Evolutionary conservation across 768 basidiomycete species (phyloP), one percentile per base, ranked within the genome.

Genomic region (Suillus americanus): DNA sequence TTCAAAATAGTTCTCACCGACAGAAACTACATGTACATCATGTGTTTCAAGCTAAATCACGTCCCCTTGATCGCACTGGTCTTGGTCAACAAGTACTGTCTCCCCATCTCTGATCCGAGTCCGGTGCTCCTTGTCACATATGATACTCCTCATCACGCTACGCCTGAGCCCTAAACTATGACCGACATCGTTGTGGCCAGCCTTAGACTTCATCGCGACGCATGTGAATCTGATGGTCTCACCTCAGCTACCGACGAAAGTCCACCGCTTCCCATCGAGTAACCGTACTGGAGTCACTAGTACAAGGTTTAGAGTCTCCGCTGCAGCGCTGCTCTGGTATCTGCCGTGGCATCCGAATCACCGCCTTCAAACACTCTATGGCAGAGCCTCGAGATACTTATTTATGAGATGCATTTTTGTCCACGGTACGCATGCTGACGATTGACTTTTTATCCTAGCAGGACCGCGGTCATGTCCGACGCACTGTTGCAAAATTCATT

Each of bases 401-500:
- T 56, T 13, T 56, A 37, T 23, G 55, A 37, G 55, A 14, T 3
- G 33, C 3, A 23, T 23, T 23, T 33, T 37, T n/a, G 9, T 37
- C 12, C 18, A 7, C 7, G 35, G 35, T 35, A 55, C 54, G n/a
- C 20, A 55, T 23, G 12, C 35, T 14, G 2, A 37, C 35, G n/a
- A n/a, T 13, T 37, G n/a, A 23, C n/a, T 37, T 37, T 56, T 7
- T 3, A 56, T 37, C 20, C 5, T 37, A 23, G 54, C 7, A 55
- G 35, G 35, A 14, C 35, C 20, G 35, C 16, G 37, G 55, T 38
- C 37, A 65, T 63, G 65, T 54, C n/a, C 28, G 38, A 33, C 12
- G 16, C 62, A 50, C 43, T 64, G 18, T 64, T 68, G 38, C 67
- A 68, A 61, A 69, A 69, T 38, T 69, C 68, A 28, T 69, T 61